phyloP scores from a whole-genome alignment of 306 rosid genomes.

The Lotus japonicus region DNA sequence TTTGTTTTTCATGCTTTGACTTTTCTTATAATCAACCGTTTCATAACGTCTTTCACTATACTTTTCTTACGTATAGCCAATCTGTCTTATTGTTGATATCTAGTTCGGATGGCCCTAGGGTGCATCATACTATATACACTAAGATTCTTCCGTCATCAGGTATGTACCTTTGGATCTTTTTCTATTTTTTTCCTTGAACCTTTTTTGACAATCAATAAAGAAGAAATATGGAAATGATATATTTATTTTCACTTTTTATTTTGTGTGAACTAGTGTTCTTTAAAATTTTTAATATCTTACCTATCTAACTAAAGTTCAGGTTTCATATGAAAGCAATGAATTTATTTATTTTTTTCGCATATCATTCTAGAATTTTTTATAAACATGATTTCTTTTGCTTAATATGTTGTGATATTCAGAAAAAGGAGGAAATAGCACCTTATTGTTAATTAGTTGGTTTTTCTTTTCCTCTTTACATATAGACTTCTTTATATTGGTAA shows the following conservation, averaged over 20 bases:
- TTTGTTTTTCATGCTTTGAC: not conserved
- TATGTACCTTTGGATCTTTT: conserved; percentile 13
- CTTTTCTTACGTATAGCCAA: conserved; percentile 3
- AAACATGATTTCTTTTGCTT: not conserved
- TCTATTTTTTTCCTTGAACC: too few species aligned
- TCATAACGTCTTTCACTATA: not conserved
- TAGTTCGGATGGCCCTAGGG: conserved; percentile 84
- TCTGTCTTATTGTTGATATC: conserved; percentile 20
- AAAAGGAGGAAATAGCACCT: not conserved
- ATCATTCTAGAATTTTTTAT: not conserved
- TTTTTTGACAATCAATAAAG: not conserved
- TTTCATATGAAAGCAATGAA: not conserved
- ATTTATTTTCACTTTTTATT: not conserved
- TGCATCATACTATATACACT: conserved; percentile 51
- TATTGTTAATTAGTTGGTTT: not conserved
- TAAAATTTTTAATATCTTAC: not conserved
- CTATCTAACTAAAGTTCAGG: not conserved
- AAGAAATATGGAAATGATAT: not conserved
- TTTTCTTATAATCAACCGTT: not conserved
- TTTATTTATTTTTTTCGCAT: not conserved
- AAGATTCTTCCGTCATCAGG: conserved; percentile 74
- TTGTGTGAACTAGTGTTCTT: not conserved
- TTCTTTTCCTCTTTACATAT: not conserved
- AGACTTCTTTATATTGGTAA: not conserved
- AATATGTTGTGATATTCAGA: not conserved